Evolutionary conservation across 192 early-diverging fungal genomes (phyloP).

Genomic region (Phycomyces nitens): DNA sequence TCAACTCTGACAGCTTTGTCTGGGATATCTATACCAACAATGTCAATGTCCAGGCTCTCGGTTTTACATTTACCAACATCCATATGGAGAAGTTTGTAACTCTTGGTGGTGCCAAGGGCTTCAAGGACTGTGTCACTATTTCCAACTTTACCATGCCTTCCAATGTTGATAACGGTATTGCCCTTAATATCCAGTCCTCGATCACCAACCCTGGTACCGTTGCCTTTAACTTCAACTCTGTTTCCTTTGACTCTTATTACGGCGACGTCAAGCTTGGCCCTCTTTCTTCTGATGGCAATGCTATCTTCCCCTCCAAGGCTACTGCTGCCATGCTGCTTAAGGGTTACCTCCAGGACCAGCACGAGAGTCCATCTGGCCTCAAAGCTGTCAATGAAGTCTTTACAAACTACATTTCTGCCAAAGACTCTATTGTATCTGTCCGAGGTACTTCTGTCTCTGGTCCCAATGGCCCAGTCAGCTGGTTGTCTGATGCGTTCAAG

Average conservation of each 20-base stretch:
- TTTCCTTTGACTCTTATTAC: slow-evolving; percentile 44
- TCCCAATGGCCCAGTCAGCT: slow-evolving; percentile 32
- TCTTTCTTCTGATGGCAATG: slow-evolving; percentile 54
- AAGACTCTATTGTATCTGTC: slow-evolving; percentile 26
- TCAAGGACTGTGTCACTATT: slow-evolving; percentile 40
- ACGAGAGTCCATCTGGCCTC: slow-evolving; percentile 33
- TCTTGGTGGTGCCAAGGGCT: slow-evolving; percentile 42
- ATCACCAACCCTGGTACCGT: slow-evolving; percentile 57
- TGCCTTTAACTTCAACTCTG: slow-evolving; percentile 44
- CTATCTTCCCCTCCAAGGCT: slow-evolving; percentile 27
- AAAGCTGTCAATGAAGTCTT: slow-evolving; percentile 47
- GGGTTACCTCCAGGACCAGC: slow-evolving; percentile 50
- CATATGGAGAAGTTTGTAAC: slow-evolving; percentile 48
- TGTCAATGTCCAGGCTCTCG: slow-evolving; percentile 51
- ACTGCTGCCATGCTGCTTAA: slow-evolving; percentile 38
- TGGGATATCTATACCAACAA: slow-evolving; percentile 47
- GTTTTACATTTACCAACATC: slow-evolving; percentile 44
- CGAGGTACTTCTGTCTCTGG: slow-evolving; percentile 28
- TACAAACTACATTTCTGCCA: slow-evolving; percentile 45
- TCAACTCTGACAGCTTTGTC: slow-evolving; percentile 42
- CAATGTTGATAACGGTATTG: slow-evolving; percentile 58
- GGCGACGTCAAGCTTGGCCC: slow-evolving; percentile 43
- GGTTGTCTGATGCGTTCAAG: slow-evolving; percentile 45
- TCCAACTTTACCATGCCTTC: slow-evolving; percentile 47
- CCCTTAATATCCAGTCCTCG: slow-evolving; percentile 58